A percentile compares a stretch with the other conserved stretches of the same genome.
Conservation (phyloP, 345 rosid species). For the Moricandia moricandioides region DNA sequence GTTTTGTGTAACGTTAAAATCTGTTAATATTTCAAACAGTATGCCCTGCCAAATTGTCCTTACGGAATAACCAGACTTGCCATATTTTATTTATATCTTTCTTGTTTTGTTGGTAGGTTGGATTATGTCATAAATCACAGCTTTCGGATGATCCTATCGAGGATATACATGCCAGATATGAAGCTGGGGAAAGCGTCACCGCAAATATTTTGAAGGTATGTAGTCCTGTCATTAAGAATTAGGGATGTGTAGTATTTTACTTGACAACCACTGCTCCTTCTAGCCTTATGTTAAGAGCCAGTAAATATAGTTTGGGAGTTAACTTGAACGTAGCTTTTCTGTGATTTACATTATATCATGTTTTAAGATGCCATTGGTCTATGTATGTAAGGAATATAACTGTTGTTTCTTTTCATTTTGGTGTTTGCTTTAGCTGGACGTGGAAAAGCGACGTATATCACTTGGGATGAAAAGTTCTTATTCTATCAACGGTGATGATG, state of each 20-base stretch:
- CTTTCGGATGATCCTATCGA: slow-evolving; percentile 62
- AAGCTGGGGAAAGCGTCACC: slow-evolving; percentile 72
- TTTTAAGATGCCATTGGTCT: slow-evolving; percentile 1
- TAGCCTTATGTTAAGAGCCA: not conserved
- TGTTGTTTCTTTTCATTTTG: slow-evolving; percentile 15
- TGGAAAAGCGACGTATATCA: slow-evolving; percentile 73
- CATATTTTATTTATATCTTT: not conserved
- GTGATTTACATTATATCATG: not conserved
- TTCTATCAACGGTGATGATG: slow-evolving; percentile 37
- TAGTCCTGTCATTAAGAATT: not conserved
- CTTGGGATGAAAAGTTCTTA: slow-evolving; percentile 80
- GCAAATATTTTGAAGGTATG: slow-evolving; percentile 85
- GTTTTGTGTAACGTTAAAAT: not conserved
- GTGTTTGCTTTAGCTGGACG: slow-evolving; percentile 55
- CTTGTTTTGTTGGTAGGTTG: slow-evolving; percentile 58
- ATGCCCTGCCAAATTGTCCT: not conserved
- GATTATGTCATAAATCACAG: slow-evolving; percentile 84
- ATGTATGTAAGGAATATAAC: not conserved
- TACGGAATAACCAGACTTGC: not conserved
- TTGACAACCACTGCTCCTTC: not conserved
- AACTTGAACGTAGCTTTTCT: slow-evolving; percentile 11
- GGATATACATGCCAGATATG: slow-evolving; percentile 53
- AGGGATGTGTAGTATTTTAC: not conserved
- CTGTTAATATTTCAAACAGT: not conserved
- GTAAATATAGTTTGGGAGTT: slow-evolving; percentile 1